Conservation (phyloP, 768 basidiomycete genomes). For the Phaffia tasmanica region DNA sequence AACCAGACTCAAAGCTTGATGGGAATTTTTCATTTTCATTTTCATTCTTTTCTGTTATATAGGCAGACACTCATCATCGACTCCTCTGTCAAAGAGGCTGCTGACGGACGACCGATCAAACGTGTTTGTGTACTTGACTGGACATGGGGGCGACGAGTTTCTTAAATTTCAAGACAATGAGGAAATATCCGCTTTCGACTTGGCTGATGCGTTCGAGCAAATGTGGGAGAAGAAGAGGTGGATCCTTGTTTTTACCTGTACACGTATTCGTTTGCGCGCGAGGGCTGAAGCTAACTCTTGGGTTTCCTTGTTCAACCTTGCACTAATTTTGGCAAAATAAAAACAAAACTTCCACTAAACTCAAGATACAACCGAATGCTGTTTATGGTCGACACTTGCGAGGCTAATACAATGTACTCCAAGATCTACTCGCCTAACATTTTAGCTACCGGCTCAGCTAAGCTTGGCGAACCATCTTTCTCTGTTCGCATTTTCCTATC, state of each 20-base stretch:
- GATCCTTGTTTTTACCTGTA: slow-evolving; percentile 27
- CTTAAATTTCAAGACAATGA: slow-evolving; percentile 99
- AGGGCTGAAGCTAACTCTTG: neutral
- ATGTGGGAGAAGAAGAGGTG: slow-evolving; percentile 96
- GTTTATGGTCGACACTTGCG: slow-evolving; percentile 97
- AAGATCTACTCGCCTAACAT: slow-evolving; percentile 90
- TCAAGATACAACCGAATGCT: slow-evolving; percentile 83
- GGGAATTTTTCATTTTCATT: neutral
- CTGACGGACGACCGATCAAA: slow-evolving; percentile 83
- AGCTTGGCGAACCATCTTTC: slow-evolving; percentile 79
- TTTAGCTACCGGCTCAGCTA: slow-evolving; percentile 76
- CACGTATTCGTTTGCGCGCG: slow-evolving; percentile 4
- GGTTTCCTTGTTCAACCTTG: neutral
- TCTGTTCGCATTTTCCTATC: slow-evolving; percentile 50
- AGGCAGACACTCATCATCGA: slow-evolving; percentile 41
- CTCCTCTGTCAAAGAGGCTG: slow-evolving; percentile 84
- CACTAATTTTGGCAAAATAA: neutral
- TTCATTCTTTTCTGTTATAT: slow-evolving; percentile 5
- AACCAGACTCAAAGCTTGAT: no score
- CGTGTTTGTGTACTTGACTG: slow-evolving; percentile 95
- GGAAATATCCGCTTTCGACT: slow-evolving; percentile 89
- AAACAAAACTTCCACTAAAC: neutral
- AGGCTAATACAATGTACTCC: slow-evolving; percentile 90
- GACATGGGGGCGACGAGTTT: slow-evolving; percentile 96
- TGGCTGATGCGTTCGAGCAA: slow-evolving; percentile 96